Evolutionary conservation across 73 alveolate genomes (phyloP), one percentile per base, ranked within the genome.

Genomic region (Strombidium stylifer): DNA sequence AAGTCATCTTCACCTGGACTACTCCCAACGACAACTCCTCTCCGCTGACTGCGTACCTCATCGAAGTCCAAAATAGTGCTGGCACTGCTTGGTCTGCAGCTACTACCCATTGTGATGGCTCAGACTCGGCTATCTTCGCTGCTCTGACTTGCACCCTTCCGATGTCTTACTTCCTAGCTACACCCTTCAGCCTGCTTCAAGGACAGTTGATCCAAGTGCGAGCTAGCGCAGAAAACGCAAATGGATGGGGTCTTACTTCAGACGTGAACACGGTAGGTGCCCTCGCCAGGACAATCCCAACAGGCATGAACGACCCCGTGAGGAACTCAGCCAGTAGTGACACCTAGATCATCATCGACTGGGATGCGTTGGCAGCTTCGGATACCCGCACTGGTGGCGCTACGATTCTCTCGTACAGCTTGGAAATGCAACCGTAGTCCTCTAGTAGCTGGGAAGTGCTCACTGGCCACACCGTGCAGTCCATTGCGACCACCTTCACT

Each of bases 291-390:
- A 16, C 25, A 3, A 56, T 18, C 12, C 84, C 84, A 6, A 57
- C 1, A 20, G 36, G 25, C 0, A 56, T 70, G 73, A 52, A 20
- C 32, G 39, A 53, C 8, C 89, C 82, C 1, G 20, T 26, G 3
- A 66, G 74, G 56, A 61, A 47, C n/a, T 27, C 59, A 23, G 32
- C 54, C n/a, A 62, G 83, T 1, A 42, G 79, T 10, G 57, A 49
- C 1, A 3, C 69, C 2, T 37, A 65, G 12, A 53, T 69, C 25
- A 19, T 35, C 5, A 50, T 69, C 12, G 4, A 0, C 19, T 69
- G 82, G 82, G 6, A 15, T 1, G 61, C 50, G n/a, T 51, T 69
- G 4, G 10, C 10, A 10, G 28, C 77, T 20, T 14, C 67, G 16
- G 31, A 11, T 8, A 5, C 51, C 3, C 59, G 2, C 16, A 66